Conservation (phyloP, 2,329 filamentous ascomycete genomes). For the Phaeosphaeria sp. region DNA sequence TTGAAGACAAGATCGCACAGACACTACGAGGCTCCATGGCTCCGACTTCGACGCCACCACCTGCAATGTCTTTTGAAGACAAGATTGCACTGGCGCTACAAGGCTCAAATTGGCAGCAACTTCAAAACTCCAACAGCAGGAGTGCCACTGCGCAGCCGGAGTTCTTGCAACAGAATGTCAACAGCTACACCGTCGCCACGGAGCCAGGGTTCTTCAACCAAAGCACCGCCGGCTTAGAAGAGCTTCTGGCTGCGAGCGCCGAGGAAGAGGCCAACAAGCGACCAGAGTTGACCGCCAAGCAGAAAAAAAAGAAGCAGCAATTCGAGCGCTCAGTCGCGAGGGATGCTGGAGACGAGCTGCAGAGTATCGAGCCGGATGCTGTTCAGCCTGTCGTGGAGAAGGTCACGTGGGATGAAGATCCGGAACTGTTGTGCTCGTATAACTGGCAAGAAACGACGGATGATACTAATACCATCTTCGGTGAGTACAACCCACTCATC, state of each 20-base stretch:
- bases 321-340: constrained; percentile 17
- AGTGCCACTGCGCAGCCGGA: no score
- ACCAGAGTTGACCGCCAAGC: constrained; percentile 16
- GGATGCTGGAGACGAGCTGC: constrained; percentile 24
- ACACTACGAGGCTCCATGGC: neutral
- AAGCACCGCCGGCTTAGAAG: neutral
- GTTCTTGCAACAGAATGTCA: no score
- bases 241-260: neutral
- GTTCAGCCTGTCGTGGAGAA: constrained; percentile 14
- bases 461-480: constrained; percentile 34
- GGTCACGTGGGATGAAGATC: constrained; percentile 32
- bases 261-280: neutral
- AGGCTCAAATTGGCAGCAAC: constrained; percentile 19
- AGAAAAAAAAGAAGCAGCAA: constrained; percentile 20
- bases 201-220: neutral
- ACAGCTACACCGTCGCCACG: neutral
- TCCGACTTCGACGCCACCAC: neutral
- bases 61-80: constrained; percentile 10
- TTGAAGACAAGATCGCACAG: neutral
- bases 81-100: constrained; percentile 19
- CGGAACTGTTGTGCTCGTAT: constrained; percentile 38
- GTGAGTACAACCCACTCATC: constrained; percentile 2
- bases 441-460: constrained; percentile 34
- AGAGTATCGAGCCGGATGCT: constrained; percentile 17
- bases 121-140: constrained; percentile 6